Evolutionary conservation across 257 asterid species (phyloP).

Genomic region (Plantago ovata): DNA sequence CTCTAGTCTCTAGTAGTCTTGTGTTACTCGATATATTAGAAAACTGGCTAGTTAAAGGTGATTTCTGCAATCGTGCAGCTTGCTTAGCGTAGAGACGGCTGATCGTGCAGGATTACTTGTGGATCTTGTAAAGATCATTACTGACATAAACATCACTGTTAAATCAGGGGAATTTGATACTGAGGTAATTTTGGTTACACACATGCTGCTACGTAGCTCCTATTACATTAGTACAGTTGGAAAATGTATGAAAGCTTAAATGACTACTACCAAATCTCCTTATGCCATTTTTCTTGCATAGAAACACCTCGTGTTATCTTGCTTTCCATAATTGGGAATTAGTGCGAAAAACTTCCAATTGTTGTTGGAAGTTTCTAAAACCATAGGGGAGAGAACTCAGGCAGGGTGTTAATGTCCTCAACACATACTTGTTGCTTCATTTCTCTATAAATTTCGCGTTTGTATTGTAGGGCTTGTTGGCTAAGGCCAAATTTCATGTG

Average conservation of each 20-base stretch:
- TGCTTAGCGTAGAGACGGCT: conserved; percentile 75
- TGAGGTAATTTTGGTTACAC: conserved; percentile 46
- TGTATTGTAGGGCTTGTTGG: conserved; percentile 69
- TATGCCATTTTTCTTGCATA: too few relatives aligned
- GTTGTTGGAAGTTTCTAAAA: too few relatives aligned
- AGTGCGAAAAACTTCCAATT: too few relatives aligned
- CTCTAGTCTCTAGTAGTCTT: too few relatives aligned
- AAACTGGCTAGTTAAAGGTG: not conserved
- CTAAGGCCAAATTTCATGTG: conserved; percentile 93
- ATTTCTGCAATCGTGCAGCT: conserved; percentile 46
- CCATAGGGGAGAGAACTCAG: too few relatives aligned
- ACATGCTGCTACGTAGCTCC: not conserved
- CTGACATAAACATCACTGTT: conserved; percentile 74
- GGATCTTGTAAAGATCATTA: conserved; percentile 84
- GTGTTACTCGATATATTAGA: conserved; percentile 7
- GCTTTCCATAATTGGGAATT: too few relatives aligned
- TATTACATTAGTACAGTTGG: not conserved
- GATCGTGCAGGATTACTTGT: conserved; percentile 94
- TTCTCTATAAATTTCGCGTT: not conserved
- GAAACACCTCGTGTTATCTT: too few relatives aligned
- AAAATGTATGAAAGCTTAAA: too few relatives aligned
- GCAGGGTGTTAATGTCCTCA: too few relatives aligned
- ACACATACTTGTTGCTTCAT: too few relatives aligned
- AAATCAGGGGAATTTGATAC: conserved; percentile 94
- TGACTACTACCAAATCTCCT: too few relatives aligned